A percentile compares a stretch with the other conserved stretches of the same genome.
phyloP scores from a whole-genome alignment of 2,329 filamentous ascomycete genomes.

The Penicillium janthinellum region DNA sequence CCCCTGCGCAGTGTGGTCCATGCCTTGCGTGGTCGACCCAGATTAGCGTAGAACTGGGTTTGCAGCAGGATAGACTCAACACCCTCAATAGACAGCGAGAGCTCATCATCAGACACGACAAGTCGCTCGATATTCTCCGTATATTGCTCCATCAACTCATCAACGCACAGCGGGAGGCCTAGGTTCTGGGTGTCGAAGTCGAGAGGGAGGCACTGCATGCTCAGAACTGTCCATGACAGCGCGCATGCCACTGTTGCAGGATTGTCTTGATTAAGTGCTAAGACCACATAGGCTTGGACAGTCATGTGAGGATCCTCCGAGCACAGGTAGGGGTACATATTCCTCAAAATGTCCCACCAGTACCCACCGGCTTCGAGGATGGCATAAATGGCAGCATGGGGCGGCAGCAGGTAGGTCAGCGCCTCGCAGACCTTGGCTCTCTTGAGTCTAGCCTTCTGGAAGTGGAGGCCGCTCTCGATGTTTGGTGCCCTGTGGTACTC shows the following conservation, averaged over 20 bases:
- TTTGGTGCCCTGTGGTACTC: too few species aligned
- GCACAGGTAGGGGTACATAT: background rate
- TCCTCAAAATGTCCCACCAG: background rate
- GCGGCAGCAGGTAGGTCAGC: too few species aligned
- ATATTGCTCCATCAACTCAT: background rate
- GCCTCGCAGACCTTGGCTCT: too few species aligned
- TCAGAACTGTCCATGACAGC: background rate
- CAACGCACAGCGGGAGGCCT: background rate
- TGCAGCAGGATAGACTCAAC: background rate
- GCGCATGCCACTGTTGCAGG: background rate
- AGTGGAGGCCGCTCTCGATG: too few species aligned
- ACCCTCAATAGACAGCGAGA: background rate
- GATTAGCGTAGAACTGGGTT: background rate
- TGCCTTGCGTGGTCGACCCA: background rate
- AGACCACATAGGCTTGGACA: background rate
- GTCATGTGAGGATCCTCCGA: background rate
- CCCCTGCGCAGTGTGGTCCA: background rate
- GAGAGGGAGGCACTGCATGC: background rate
- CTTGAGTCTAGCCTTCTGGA: too few species aligned
- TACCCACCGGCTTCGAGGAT: background rate
- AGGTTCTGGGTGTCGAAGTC: background rate
- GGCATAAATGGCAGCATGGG: too few species aligned
- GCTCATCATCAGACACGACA: background rate
- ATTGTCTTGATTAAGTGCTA: background rate
- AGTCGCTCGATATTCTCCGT: background rate